phyloP scores from a whole-genome alignment of 1,284 basidiomycete species.

The Malassezia sp. region DNA sequence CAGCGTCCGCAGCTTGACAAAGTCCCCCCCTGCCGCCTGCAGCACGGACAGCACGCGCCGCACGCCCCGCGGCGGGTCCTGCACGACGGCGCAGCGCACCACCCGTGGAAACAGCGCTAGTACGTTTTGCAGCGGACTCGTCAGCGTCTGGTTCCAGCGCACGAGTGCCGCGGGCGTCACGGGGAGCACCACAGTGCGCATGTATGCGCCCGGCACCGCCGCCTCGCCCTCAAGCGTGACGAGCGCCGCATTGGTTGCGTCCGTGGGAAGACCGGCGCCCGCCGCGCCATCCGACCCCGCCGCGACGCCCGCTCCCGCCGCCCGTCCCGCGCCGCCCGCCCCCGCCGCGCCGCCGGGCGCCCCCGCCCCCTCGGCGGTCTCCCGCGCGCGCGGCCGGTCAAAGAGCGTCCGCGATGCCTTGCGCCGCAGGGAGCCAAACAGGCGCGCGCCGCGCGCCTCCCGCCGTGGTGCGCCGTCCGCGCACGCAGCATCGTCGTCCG shows the following conservation, averaged over 20 bases:
- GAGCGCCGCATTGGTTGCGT: background rate
- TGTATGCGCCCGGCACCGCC: background rate
- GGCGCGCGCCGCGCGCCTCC: conserved; percentile 7
- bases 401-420: conserved; percentile 14
- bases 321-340: no score
- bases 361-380: background rate
- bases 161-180: conserved; percentile 28
- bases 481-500: no score
- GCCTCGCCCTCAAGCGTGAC: background rate
- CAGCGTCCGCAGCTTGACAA: conserved; percentile 87
- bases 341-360: background rate
- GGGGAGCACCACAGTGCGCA: conserved; percentile 9
- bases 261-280: background rate
- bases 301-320: no score
- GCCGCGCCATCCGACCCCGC: no score
- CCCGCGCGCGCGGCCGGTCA: background rate
- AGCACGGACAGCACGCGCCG: conserved; percentile 73
- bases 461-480: no score
- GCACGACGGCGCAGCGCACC: conserved; percentile 39
- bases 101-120: conserved; percentile 5
- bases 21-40: conserved; percentile 84
- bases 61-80: conserved; percentile 71
- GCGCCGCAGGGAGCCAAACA: conserved; percentile 18
- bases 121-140: conserved; percentile 5
- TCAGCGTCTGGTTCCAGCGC: conserved; percentile 31